These are phyloP conservation scores for Ophiocordyceps sinensis DNA, from an alignment of 2,329 filamentous ascomycete genomes.

Conservation along the genomic window DNA sequence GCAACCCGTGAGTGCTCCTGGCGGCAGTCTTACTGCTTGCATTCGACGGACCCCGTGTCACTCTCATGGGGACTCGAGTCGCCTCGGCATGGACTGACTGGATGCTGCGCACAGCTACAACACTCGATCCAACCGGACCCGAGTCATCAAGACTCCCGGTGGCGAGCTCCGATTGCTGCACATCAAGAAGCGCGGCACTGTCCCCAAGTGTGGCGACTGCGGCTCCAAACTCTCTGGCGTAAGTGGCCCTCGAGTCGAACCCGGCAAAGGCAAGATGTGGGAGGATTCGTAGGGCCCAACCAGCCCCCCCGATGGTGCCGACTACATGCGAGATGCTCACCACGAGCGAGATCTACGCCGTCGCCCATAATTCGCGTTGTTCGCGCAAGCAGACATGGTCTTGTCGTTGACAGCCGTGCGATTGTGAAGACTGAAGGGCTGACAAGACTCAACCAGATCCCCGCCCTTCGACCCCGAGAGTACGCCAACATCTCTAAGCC, in stretches of 20 bases:
- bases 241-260: slow-evolving; percentile 37
- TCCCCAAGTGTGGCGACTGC: slow-evolving; percentile 98
- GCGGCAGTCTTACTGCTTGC: not conserved
- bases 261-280: not conserved
- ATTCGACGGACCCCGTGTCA: too few species aligned
- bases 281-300: not conserved
- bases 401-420: not conserved
- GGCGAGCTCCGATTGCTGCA: slow-evolving; percentile 91
- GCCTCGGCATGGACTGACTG: slow-evolving; percentile 9
- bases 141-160: slow-evolving; percentile 91
- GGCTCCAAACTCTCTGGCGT: slow-evolving; percentile 95
- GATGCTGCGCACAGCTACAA: slow-evolving; percentile 58
- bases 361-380: not conserved
- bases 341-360: not conserved
- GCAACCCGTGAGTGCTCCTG: slow-evolving; percentile 54
- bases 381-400: not conserved
- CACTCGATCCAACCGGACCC: slow-evolving; percentile 93
- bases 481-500: slow-evolving; percentile 95
- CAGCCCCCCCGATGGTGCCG: not conserved
- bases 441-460: slow-evolving; percentile 44
- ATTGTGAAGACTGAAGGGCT: slow-evolving; percentile 1
- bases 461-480: slow-evolving; percentile 94
- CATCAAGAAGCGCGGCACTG: slow-evolving; percentile 98
- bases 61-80: too few species aligned
- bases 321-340: not conserved